Evolutionary conservation across 192 early-diverging fungal genomes (phyloP).

Genomic region (Glomus cerebriforme): DNA sequence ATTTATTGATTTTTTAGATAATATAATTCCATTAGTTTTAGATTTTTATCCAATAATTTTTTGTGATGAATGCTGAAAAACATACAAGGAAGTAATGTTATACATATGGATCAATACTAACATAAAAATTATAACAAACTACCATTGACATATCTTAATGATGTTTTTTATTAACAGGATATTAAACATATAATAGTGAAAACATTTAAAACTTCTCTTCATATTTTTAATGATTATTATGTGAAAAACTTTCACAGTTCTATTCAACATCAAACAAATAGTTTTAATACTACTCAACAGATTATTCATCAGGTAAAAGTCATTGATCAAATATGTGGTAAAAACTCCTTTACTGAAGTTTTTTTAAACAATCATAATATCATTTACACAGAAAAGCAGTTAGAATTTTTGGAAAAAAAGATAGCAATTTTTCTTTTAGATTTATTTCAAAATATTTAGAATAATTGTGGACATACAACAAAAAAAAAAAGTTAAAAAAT

Average conservation of each 20-base stretch:
- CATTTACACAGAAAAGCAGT: too few species aligned
- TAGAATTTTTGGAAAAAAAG: too few species aligned
- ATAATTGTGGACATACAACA: neutral
- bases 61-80: neutral
- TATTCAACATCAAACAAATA: too few species aligned
- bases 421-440: constrained; percentile 12
- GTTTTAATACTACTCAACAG: too few species aligned
- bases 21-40: too few species aligned
- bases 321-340: neutral
- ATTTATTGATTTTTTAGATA: constrained; percentile 22
- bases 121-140: too few species aligned
- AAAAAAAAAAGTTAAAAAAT: too few species aligned
- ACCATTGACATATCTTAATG: neutral
- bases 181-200: neutral
- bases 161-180: neutral
- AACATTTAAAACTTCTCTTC: neutral
- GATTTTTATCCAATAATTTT: too few species aligned
- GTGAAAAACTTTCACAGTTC: too few species aligned
- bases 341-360: neutral
- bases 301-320: neutral
- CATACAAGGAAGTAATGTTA: constrained; percentile 8
- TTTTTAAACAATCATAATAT: too few species aligned
- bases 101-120: constrained; percentile 4
- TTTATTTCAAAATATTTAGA: neutral
- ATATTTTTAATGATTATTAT: too few species aligned